Evolutionary conservation across 2,329 filamentous ascomycete genomes (phyloP).

Genomic region (Aspergillus proliferans): DNA sequence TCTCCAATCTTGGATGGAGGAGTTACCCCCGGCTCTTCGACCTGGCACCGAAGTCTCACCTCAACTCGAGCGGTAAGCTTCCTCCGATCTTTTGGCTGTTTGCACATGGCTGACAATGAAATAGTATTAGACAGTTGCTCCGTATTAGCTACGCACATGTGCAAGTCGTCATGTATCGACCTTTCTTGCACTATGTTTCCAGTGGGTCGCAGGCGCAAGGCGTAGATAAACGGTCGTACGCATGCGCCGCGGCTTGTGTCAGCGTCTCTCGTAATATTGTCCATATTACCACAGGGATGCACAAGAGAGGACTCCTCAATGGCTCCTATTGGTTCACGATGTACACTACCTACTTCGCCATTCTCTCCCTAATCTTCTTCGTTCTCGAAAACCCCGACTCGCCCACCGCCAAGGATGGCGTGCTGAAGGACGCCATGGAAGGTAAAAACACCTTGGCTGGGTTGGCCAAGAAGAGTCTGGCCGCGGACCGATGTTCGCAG

Average conservation of each 20-base stretch:
- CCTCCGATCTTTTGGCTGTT: conserved; percentile 1
- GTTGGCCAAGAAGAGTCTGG: conserved; percentile 76
- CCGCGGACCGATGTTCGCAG: conserved; percentile 76
- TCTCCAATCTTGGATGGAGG: conserved; percentile 57
- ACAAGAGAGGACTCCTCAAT: conserved; percentile 53
- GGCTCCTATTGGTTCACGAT: conserved; percentile 64
- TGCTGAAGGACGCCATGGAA: conserved; percentile 76
- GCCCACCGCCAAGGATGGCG: conserved; percentile 58
- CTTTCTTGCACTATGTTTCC: conserved; percentile 60
- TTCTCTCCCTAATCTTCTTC: conserved; percentile 58
- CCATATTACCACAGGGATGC: conserved; percentile 61
- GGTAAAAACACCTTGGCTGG: conserved; percentile 76
- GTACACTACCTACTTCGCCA: conserved; percentile 64
- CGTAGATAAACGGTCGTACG: conserved; percentile 58
- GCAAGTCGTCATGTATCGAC: conserved; percentile 59
- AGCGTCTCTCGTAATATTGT: conserved; percentile 62
- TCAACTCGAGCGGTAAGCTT: conserved; percentile 65
- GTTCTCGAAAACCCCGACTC: conserved; percentile 59
- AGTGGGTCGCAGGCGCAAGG: conserved; percentile 43
- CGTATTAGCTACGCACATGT: conserved; percentile 60
- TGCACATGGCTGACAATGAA: conserved; percentile 2
- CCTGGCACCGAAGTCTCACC: conserved; percentile 70
- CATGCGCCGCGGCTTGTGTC: conserved; percentile 60
- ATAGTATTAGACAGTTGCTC: conserved; percentile 53
- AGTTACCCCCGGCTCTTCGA: conserved; percentile 67